Conservation (phyloP, 352 stramenopile genomes). For the Globisporangium barbulae region DNA sequence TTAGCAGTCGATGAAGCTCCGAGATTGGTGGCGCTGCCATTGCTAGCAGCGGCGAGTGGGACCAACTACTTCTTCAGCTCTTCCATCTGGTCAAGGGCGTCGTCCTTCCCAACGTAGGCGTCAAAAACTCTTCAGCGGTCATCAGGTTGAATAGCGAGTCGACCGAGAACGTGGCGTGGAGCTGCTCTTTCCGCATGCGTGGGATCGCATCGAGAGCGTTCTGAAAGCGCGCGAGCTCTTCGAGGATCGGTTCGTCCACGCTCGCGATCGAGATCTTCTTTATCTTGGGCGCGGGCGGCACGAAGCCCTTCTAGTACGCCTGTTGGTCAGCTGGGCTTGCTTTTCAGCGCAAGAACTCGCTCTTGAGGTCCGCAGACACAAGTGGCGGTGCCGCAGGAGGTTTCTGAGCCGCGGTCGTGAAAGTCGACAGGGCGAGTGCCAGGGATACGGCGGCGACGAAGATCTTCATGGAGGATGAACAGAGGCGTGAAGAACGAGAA, state of each 20-base stretch:
- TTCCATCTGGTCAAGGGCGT: background rate
- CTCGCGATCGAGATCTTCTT: background rate
- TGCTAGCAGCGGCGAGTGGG: background rate
- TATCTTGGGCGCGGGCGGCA: background rate
- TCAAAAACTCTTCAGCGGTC: constrained; percentile 63
- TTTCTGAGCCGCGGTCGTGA: background rate
- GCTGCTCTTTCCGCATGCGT: constrained; percentile 39
- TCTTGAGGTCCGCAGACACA: background rate
- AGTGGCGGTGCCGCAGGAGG: too few relatives aligned
- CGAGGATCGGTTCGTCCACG: background rate
- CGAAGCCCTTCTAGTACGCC: background rate
- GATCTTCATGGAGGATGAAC: background rate
- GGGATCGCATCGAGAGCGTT: constrained; percentile 22
- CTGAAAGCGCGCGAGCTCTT: constrained; percentile 15
- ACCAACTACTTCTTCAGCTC: background rate
- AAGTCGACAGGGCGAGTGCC: background rate
- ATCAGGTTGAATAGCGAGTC: constrained; percentile 68
- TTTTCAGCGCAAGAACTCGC: constrained; percentile 16
- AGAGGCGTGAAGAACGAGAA: too few relatives aligned
- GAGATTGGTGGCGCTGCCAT: background rate
- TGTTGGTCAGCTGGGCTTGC: constrained; percentile 7
- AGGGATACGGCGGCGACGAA: background rate
- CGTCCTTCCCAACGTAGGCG: constrained; percentile 26
- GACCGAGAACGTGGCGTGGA: constrained; percentile 52
- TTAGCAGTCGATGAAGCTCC: background rate